Conservation (phyloP, 78 protist species). For the Acrasis kona region DNA sequence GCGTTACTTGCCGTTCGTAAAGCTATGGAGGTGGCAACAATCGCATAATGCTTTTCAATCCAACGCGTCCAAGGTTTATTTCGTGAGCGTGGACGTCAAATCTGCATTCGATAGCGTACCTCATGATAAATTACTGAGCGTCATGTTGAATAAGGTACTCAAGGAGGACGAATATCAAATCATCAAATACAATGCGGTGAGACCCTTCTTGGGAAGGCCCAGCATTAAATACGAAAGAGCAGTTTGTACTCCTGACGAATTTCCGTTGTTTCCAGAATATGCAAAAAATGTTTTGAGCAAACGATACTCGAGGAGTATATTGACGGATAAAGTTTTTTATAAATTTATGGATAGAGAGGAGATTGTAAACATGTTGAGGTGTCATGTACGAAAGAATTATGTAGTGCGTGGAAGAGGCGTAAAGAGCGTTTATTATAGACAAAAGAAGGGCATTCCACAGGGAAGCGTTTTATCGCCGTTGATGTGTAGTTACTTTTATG, state of each 20-base stretch:
- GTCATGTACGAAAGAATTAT: neutral
- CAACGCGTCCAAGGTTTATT: neutral
- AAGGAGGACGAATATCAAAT: neutral
- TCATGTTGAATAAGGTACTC: neutral
- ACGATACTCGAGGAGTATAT: neutral
- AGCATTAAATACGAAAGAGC: neutral
- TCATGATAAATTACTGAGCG: neutral
- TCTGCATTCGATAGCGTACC: neutral
- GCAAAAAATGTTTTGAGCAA: neutral
- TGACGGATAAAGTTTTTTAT: neutral
- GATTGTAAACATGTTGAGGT: neutral
- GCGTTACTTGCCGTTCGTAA: neutral
- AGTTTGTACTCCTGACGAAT: neutral
- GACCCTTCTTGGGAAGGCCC: neutral
- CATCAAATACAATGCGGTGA: neutral
- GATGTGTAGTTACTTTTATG: neutral
- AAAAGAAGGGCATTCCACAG: neutral
- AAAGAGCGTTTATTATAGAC: neutral
- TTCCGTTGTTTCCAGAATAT: neutral
- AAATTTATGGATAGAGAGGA: neutral
- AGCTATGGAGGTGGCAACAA: neutral
- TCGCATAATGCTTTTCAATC: neutral
- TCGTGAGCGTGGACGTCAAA: neutral
- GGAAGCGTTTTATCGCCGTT: neutral
- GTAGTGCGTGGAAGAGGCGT: neutral